These are phyloP conservation scores for Chlorella sp. DNA, from an alignment of 139 green algal genomes.

Conservation along the genomic window DNA sequence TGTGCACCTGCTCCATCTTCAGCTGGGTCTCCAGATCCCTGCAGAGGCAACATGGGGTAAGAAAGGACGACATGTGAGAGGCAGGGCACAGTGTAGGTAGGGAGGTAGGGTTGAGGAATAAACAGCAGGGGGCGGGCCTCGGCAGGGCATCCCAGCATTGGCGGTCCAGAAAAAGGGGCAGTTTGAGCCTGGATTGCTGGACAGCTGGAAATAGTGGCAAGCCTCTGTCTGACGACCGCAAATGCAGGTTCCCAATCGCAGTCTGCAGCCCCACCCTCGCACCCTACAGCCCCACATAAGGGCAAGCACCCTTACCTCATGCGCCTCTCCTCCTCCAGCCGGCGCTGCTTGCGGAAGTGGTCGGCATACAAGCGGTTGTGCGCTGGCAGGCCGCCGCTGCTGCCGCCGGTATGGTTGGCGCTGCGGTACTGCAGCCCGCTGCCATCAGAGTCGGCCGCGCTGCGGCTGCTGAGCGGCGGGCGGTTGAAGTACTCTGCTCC, in stretches of 20 bases:
- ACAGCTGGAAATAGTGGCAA: no score
- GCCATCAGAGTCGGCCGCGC: not conserved
- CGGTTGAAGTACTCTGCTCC: slow-evolving; percentile 18
- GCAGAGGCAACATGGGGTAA: not conserved
- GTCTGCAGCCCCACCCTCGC: no score
- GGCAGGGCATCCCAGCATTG: no score
- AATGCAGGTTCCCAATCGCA: no score
- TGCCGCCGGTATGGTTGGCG: not conserved
- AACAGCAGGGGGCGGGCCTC: no score
- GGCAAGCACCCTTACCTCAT: slow-evolving; percentile 44
- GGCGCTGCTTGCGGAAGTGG: slow-evolving; percentile 51
- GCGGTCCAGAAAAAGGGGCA: no score
- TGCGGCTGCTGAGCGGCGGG: not conserved
- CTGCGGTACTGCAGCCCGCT: slow-evolving; percentile 1
- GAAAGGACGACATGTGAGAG: not conserved
- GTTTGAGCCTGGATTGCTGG: no score
- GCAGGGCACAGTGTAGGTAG: not conserved
- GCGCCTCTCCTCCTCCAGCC: slow-evolving; percentile 57
- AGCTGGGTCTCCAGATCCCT: slow-evolving; percentile 52
- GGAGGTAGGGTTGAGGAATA: not conserved
- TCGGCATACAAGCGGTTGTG: slow-evolving; percentile 66
- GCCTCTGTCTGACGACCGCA: no score
- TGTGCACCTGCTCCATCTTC: slow-evolving; percentile 50
- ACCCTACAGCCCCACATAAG: no score
- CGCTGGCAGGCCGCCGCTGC: slow-evolving; percentile 25